Evolutionary conservation across 768 basidiomycete genomes (phyloP).

Genomic region (Kwoniella bestiolae): DNA sequence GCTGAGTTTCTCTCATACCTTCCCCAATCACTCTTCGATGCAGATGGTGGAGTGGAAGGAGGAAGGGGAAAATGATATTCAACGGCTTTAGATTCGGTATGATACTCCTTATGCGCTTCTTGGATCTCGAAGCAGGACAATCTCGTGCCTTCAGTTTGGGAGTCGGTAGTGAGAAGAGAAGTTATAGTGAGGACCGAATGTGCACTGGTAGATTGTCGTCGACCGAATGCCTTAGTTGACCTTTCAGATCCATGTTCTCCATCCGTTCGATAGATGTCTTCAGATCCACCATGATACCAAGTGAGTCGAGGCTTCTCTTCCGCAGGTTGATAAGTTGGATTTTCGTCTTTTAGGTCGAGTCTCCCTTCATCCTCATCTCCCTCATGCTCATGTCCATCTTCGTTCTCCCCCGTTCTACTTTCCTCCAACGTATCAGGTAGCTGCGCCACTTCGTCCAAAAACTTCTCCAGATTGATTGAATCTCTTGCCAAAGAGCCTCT

Average conservation of each 20-base stretch:
- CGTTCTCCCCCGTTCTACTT: background rate
- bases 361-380: background rate
- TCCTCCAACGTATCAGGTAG: conserved; percentile 6
- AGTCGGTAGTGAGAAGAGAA: conserved; percentile 13
- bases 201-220: background rate
- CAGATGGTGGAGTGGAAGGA: background rate
- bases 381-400: background rate
- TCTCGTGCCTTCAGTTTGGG: conserved; percentile 2
- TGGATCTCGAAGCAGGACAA: conserved; percentile 28
- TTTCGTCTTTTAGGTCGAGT: background rate
- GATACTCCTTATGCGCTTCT: conserved; percentile 26
- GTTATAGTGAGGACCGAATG: conserved; percentile 19
- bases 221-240: background rate
- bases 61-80: conserved; percentile 13
- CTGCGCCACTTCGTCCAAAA: conserved; percentile 25
- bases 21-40: background rate
- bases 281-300: background rate
- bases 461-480: conserved; percentile 35
- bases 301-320: background rate
- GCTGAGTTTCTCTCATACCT: background rate
- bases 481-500: background rate
- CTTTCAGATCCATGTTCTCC: background rate
- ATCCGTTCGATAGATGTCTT: background rate
- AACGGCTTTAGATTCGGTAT: conserved; percentile 8
- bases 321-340: background rate